phyloP scores from a whole-genome alignment of 169 alveolate species.

The Cryptosporidium ubiquitum region DNA sequence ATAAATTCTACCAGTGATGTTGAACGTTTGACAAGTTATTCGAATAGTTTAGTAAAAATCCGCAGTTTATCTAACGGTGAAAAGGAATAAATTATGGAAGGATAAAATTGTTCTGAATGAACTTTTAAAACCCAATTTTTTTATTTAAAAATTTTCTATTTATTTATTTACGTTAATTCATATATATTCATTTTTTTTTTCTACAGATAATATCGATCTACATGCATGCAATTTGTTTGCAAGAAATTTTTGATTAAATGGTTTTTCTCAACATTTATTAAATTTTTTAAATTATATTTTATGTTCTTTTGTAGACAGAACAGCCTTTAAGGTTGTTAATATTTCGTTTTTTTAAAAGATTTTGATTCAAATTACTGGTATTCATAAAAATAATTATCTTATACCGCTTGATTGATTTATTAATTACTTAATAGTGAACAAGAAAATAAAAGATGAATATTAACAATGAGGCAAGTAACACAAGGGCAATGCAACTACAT shows the following conservation, averaged over 20 bases:
- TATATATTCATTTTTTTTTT: no score
- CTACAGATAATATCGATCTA: no score
- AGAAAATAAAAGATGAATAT: constrained; percentile 49
- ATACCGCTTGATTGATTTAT: not conserved
- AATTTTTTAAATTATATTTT: no score
- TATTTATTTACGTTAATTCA: not conserved
- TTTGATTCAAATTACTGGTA: not conserved
- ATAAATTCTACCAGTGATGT: not conserved
- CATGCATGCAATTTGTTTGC: not conserved
- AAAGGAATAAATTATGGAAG: not conserved
- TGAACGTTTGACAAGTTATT: constrained; percentile 1
- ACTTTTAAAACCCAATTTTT: not conserved
- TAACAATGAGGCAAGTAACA: constrained; percentile 67
- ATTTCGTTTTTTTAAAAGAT: no score
- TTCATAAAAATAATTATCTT: not conserved
- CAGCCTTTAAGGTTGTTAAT: not conserved
- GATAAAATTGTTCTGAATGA: not conserved
- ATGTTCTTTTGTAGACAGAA: not conserved
- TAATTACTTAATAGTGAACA: not conserved
- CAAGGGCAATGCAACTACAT: constrained; percentile 71
- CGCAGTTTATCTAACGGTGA: constrained; percentile 12
- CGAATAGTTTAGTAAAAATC: constrained; percentile 1
- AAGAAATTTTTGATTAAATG: no score
- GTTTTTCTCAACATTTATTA: no score
- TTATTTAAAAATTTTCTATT: not conserved